These are phyloP conservation scores for Phytophthora crassamura DNA, from an alignment of 352 stramenopile species.

Conservation along the genomic window DNA sequence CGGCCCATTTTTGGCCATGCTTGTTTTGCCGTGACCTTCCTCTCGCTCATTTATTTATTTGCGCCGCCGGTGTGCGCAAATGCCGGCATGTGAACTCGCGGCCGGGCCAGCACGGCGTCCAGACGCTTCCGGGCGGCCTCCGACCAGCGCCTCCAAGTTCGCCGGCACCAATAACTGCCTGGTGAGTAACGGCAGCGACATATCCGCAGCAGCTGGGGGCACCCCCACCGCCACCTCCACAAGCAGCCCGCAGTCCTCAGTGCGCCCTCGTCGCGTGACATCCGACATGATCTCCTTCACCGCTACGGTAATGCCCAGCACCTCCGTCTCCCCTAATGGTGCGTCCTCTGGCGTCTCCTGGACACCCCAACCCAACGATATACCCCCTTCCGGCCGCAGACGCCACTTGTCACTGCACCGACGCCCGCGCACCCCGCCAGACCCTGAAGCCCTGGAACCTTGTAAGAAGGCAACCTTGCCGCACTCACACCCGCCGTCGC, in stretches of 20 bases:
- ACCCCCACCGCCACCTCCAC: too few species aligned
- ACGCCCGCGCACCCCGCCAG: background rate
- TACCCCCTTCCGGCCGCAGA: conserved; percentile 3
- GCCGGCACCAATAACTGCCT: background rate
- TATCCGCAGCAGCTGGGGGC: conserved; percentile 22
- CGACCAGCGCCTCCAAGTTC: background rate
- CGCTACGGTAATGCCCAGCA: conserved; percentile 42
- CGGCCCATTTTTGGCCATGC: too few species aligned
- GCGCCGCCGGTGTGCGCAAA: conserved; percentile 3
- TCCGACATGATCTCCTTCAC: conserved; percentile 66
- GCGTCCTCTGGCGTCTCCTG: background rate
- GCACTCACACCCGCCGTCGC: background rate
- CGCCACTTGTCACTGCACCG: conserved; percentile 11
- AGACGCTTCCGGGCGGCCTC: conserved; percentile 6
- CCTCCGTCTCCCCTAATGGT: too few species aligned
- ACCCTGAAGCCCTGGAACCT: background rate
- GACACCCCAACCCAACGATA: conserved; percentile 9
- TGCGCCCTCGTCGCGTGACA: conserved; percentile 30
- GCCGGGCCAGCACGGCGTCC: background rate
- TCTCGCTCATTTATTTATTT: conserved; percentile 27
- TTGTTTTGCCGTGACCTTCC: too few species aligned
- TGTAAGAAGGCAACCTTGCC: conserved; percentile 6
- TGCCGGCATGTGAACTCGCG: background rate
- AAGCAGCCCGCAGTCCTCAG: background rate
- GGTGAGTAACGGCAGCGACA: conserved; percentile 36